A percentile compares a stretch with the other conserved stretches of the same genome.
Conservation (phyloP, 2,329 filamentous ascomycete species). For the Hawksworthiomyces lignivorus region DNA sequence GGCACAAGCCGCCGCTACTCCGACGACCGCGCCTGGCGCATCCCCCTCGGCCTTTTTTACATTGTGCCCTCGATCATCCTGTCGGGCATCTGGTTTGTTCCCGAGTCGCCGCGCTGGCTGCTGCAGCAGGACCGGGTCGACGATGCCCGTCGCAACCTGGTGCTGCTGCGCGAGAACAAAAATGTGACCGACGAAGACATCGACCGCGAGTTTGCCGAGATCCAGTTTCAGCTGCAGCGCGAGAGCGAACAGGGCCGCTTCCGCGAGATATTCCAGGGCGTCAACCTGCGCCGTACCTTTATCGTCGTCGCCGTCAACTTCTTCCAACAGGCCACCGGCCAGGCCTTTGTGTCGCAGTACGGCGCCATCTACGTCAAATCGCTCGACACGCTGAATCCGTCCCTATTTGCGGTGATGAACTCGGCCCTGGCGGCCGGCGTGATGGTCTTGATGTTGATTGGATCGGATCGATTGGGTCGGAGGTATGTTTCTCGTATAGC, state of each 20-base stretch:
- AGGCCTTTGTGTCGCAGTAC: slow-evolving; percentile 8
- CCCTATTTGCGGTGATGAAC: slow-evolving; percentile 3
- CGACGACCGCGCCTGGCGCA: slow-evolving; percentile 24
- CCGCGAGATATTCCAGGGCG: slow-evolving; percentile 3
- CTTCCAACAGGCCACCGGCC: slow-evolving; percentile 9
- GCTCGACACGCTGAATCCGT: slow-evolving; percentile 4
- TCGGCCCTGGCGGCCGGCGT: neutral
- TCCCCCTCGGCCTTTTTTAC: slow-evolving; percentile 25
- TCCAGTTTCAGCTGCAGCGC: neutral
- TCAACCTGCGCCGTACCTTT: slow-evolving; percentile 4
- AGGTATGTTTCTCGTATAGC: no score
- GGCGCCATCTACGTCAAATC: slow-evolving; percentile 7
- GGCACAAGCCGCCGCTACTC: slow-evolving; percentile 20
- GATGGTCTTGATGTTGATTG: neutral
- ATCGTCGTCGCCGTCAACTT: slow-evolving; percentile 6
- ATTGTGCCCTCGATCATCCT: slow-evolving; percentile 5
- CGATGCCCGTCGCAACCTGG: slow-evolving; percentile 1
- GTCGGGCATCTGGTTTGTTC: slow-evolving; percentile 6
- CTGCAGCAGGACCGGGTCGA: slow-evolving; percentile 5
- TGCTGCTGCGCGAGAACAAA: slow-evolving; percentile 10
- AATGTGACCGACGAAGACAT: slow-evolving; percentile 12
- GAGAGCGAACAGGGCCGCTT: slow-evolving; percentile 2
- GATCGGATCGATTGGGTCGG: neutral
- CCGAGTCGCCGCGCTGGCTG: slow-evolving; percentile 13
- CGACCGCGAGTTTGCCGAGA: slow-evolving; percentile 11